Percentiles rank a stretch among this genome's conserved stretches.
phyloP scores from a whole-genome alignment of 2,329 filamentous ascomycete genomes.

The Talaromyces sp. region DNA sequence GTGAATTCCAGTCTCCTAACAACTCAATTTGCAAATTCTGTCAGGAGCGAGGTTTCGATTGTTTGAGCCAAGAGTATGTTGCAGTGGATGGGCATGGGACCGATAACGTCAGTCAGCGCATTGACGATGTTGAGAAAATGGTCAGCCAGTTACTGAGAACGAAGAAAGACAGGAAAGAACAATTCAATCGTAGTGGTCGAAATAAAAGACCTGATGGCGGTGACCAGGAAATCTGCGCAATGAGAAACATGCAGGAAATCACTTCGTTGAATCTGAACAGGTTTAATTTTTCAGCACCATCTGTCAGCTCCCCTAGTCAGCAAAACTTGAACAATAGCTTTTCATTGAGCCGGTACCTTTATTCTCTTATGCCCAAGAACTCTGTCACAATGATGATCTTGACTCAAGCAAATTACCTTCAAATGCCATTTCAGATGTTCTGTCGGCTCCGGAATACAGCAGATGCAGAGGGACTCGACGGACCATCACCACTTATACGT shows the following conservation, averaged over 20 bases:
- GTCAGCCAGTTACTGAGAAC: not conserved
- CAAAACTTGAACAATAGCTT: constrained; percentile 19
- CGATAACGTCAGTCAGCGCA: constrained; percentile 4
- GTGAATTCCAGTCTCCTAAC: constrained; percentile 42
- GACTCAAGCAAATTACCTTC: constrained; percentile 1
- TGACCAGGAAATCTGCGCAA: not conserved
- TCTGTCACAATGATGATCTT: not conserved
- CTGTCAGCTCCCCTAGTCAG: constrained; percentile 14
- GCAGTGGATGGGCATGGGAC: not conserved
- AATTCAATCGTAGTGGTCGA: not conserved
- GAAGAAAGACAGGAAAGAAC: not conserved
- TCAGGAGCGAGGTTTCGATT: constrained; percentile 39
- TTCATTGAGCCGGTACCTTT: constrained; percentile 22
- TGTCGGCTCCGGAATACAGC: not conserved
- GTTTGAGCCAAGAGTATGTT: constrained; percentile 24
- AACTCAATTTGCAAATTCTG: constrained; percentile 48
- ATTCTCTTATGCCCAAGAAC: constrained; percentile 20
- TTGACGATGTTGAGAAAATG: constrained; percentile 12
- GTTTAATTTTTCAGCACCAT: not conserved
- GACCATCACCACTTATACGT: not conserved
- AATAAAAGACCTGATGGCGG: not conserved
- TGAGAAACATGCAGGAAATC: not conserved
- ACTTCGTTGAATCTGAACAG: not conserved
- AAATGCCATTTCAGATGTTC: constrained; percentile 15
- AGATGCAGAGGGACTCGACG: not conserved